Base-by-base conservation (phyloP, 805 yeast species). In the Hanseniaspora singularis region DNA sequence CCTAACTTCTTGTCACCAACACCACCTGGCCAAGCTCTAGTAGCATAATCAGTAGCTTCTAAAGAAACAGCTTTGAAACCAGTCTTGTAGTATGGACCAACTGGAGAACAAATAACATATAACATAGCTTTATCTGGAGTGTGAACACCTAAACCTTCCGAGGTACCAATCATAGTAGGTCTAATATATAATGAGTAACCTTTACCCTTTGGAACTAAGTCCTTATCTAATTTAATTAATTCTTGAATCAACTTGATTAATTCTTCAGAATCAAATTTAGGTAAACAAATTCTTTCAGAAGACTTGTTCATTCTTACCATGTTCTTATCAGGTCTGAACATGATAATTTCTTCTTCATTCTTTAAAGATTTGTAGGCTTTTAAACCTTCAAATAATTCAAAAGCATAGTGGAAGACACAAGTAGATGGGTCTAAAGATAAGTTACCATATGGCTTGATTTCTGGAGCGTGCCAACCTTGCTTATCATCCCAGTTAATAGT, bases 21-120 rank as follows among this genome's bases (percentile, higher is more conserved):
- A 65, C 97, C 98, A 59, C 95, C 95, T 61, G 97, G 97, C 97
- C 97, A 89, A 26, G 98, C 97, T 70, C 98, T 83, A 28, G 88
- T 88, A 42, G 95, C 95, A 57, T 84, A 79, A 62, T 86, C 95
- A 30, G 96, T 88, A 54, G 97, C 96, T 68, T 89, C 96, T 53
- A 92, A 73, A 51, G 76, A 72, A 46, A 92, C 95, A 34, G 97
- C 96, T 68, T 88, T 87, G 77, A 89, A 89, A 16, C 97, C 96
- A 16, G 95, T 82, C 58, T 81, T 73, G 68, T 82, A 86, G 74
- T 89, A 92, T 22, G 97, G 96, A 42, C 97, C 97, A 26, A 89
- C 97, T 24, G 97, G 97, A 15, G 95, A 85, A 37, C 89, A 81
- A 63, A 89, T 88, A 38, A 88, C 86, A 62, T 68, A 92, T 53